Percentiles rank a stretch among this genome's conserved stretches.
phyloP scores from a whole-genome alignment of 208 protist species.

The Herpetomonas samuelpessoai region DNA sequence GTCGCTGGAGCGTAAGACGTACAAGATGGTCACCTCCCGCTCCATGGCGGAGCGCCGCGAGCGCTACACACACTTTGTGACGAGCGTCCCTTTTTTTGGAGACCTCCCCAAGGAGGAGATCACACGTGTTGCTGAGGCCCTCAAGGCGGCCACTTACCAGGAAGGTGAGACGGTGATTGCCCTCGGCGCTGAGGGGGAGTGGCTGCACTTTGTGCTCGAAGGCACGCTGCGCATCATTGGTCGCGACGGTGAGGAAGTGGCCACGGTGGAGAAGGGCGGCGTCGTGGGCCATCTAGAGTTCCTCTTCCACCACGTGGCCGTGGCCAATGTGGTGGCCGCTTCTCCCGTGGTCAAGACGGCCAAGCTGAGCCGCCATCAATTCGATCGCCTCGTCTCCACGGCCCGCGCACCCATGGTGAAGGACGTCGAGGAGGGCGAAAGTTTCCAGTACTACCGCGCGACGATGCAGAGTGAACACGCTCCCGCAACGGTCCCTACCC shows the following conservation, averaged over 20 bases:
- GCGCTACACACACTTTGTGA: conserved; percentile 55
- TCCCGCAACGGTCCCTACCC: conserved; percentile 30
- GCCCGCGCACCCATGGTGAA: conserved; percentile 28
- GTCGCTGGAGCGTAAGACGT: conserved; percentile 59
- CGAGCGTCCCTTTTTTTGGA: conserved; percentile 33
- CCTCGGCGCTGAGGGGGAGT: conserved; percentile 46
- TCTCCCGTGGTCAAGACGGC: conserved; percentile 49
- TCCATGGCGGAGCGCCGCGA: conserved; percentile 52
- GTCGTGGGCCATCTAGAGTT: conserved; percentile 72
- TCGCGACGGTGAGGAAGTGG: conserved; percentile 27
- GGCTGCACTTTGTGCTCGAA: conserved; percentile 74
- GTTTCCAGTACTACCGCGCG: conserved; percentile 44
- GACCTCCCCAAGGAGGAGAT: conserved; percentile 32
- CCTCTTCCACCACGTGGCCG: conserved; percentile 61
- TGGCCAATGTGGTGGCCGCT: conserved; percentile 50
- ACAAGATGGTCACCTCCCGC: conserved; percentile 62
- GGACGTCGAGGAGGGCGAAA: conserved; percentile 34
- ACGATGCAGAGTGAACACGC: conserved; percentile 30
- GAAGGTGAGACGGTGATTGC: conserved; percentile 55
- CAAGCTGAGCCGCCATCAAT: conserved; percentile 65
- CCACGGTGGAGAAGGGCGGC: conserved; percentile 35
- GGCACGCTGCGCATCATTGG: conserved; percentile 50
- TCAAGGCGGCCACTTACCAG: conserved; percentile 50
- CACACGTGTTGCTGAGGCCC: conserved; percentile 37
- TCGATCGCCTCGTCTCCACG: conserved; percentile 49